Percentiles rank a stretch among this genome's conserved stretches.
phyloP scores from a whole-genome alignment of 805 yeast species.

The Cyberlindnera maritima region DNA sequence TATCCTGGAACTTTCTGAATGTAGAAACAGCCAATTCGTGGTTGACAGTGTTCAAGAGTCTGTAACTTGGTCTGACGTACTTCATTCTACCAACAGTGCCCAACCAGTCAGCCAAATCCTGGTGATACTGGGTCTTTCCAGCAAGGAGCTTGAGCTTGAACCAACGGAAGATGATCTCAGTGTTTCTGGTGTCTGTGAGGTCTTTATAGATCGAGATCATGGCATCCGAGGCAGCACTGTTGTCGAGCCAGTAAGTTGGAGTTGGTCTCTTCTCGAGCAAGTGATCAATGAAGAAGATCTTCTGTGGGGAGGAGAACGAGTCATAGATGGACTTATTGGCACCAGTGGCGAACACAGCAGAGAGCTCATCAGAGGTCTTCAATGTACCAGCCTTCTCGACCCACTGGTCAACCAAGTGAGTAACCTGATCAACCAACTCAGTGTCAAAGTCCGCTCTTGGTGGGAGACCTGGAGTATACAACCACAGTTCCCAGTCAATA shows the following conservation, averaged over 20 bases:
- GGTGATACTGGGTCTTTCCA: constrained; percentile 43
- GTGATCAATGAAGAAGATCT: constrained; percentile 74
- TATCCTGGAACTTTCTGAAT: constrained; percentile 52
- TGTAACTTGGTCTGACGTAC: constrained; percentile 85
- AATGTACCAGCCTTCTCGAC: constrained; percentile 16
- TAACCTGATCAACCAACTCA: constrained; percentile 70
- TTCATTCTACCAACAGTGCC: constrained; percentile 95
- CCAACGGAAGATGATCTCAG: constrained; percentile 82
- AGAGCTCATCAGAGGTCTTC: constrained; percentile 16
- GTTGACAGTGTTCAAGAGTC: constrained; percentile 61
- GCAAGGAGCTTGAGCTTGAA: constrained; percentile 63
- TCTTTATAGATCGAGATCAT: constrained; percentile 37
- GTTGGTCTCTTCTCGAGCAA: constrained; percentile 48
- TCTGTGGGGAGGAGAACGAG: constrained; percentile 68
- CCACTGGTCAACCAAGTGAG: constrained; percentile 68
- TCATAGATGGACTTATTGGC: constrained; percentile 33
- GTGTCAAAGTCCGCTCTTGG: constrained; percentile 84
- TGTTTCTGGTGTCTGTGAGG: constrained; percentile 54
- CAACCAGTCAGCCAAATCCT: constrained; percentile 72
- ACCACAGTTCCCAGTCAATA: constrained; percentile 86
- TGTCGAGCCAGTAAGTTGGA: constrained; percentile 34
- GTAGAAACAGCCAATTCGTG: constrained; percentile 62
- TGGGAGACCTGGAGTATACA: constrained; percentile 81
- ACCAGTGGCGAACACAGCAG: constrained; percentile 17
- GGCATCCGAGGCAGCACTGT: constrained; percentile 33